Conservation (phyloP, 768 basidiomycete species). For the Psilocybe sp. region DNA sequence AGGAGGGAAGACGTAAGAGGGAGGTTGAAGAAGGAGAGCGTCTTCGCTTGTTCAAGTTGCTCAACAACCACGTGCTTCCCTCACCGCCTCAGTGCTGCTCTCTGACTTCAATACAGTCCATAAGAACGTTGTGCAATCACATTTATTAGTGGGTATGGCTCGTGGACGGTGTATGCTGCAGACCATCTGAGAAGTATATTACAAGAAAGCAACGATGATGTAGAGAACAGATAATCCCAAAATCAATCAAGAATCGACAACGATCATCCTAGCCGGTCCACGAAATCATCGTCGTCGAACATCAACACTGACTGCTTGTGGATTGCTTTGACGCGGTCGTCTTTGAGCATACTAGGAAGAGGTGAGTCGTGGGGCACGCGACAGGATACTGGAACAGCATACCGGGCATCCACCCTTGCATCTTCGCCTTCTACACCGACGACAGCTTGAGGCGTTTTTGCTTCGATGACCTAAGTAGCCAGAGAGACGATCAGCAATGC, state of each 20-base stretch:
- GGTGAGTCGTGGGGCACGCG: conserved; percentile 2
- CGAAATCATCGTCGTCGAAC: conserved; percentile 37
- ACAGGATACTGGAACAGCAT: conserved; percentile 17
- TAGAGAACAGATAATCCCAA: no score
- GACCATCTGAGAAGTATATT: no score
- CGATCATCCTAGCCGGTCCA: conserved; percentile 45
- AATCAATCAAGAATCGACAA: background rate
- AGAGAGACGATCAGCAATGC: background rate
- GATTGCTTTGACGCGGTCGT: conserved; percentile 68
- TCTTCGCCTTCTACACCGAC: conserved; percentile 91
- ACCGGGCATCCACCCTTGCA: conserved; percentile 84
- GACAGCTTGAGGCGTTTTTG: conserved; percentile 85
- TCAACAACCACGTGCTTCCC: background rate
- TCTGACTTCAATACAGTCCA: no score
- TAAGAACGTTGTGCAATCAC: no score
- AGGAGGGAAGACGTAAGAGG: conserved; percentile 4
- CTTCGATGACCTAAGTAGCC: conserved; percentile 76
- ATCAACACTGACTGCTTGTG: conserved; percentile 47
- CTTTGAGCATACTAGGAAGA: conserved; percentile 75
- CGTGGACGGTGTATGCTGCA: no score
- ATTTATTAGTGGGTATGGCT: no score
- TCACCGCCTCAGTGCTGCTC: no score
- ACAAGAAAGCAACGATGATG: no score
- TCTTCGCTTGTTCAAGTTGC: no score
- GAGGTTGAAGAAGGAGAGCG: conserved; percentile 4